Evolutionary conservation across 192 early-diverging fungal genomes (phyloP), one percentile per base, ranked within the genome.

Genomic region (Coemansia sp.): DNA sequence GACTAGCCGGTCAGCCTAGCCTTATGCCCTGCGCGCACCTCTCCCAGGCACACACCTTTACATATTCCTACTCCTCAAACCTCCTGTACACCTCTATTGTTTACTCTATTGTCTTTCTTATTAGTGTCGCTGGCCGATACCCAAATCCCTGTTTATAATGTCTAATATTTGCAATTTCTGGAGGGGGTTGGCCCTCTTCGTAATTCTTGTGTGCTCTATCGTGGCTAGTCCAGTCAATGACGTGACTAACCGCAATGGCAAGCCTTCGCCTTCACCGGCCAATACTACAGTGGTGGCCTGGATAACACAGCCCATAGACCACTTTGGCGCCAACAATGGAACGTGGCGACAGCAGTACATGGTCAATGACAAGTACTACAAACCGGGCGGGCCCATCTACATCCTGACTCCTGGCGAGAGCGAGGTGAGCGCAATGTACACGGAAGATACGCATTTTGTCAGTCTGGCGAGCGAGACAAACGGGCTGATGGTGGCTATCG

Each of bases 401-500:
- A 38, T 77, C 23, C 50, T 67, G 26, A 70, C 65, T 38, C 75
- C 75, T 8, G 75, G 75, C 6, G 75, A 77, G 50, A 35, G 14
- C 35, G 31, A 62, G 14, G 43, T 72, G 25, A 61, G 48, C 33
- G 23, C 34, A 21, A 62, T 47, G 33, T 67, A 56, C 11, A 64
- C 58, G 2, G 63, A 73, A 42, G 16, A 53, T 3, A 59, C 61
- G 3, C 68, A 70, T 38, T 63, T 79, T 14, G 41, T 35, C 53
- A 66, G 75, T 33, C 47, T 88, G 35, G 86, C 86, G 1, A 69
- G 83, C 52, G 59, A 70, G 11, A 84, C 84, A 1, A 71, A 83
- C 47, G 89, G 83, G 13, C 60, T 88, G 0, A 59, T 88, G 10
- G 83, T 89, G 11, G 70, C 69, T 0, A 28, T 88, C 26, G 87